A percentile compares a stretch with the other conserved stretches of the same genome.
These are phyloP conservation scores for Metschnikowia cubensis DNA, from an alignment of 805 yeast species.

Conservation along the genomic window DNA sequence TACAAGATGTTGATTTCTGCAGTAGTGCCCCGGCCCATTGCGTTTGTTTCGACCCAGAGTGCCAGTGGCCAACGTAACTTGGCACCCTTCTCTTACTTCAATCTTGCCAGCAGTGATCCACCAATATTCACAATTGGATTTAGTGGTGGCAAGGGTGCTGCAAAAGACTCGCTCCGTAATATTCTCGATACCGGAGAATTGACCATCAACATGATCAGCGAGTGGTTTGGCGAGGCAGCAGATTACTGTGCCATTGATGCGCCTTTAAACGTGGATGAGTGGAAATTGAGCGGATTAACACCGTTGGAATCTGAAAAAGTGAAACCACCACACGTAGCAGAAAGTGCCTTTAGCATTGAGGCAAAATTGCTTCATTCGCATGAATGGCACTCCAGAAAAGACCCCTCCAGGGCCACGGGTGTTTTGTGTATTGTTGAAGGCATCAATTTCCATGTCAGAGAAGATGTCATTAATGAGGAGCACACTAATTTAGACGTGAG, in stretches of 20 bases:
- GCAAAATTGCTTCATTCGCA: slow-evolving; percentile 44
- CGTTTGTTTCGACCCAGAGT: slow-evolving; percentile 48
- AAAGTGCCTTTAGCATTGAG: slow-evolving; percentile 58
- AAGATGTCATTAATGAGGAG: slow-evolving; percentile 47
- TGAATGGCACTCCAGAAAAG: slow-evolving; percentile 41
- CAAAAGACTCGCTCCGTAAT: slow-evolving; percentile 51
- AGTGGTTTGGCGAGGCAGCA: slow-evolving; percentile 65
- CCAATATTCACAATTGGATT: slow-evolving; percentile 54
- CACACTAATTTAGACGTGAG: slow-evolving; percentile 37
- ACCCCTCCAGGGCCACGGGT: slow-evolving; percentile 34
- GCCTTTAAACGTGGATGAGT: slow-evolving; percentile 51
- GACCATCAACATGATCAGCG: slow-evolving; percentile 54
- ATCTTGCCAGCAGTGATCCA: slow-evolving; percentile 48
- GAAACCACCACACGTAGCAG: slow-evolving; percentile 55
- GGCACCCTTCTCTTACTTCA: slow-evolving; percentile 61
- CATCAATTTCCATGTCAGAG: slow-evolving; percentile 52
- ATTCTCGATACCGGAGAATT: slow-evolving; percentile 49
- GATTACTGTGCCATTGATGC: slow-evolving; percentile 46
- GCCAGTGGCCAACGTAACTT: slow-evolving; percentile 44
- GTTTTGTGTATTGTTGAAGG: slow-evolving; percentile 49
- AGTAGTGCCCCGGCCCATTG: slow-evolving; percentile 59
- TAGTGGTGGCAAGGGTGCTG: slow-evolving; percentile 30
- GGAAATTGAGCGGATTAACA: slow-evolving; percentile 53
- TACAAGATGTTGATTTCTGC: slow-evolving; percentile 51
- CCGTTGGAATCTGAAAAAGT: slow-evolving; percentile 43